Conservation (phyloP, 495 filamentous ascomycete genomes). For the Copromyces sp. region DNA sequence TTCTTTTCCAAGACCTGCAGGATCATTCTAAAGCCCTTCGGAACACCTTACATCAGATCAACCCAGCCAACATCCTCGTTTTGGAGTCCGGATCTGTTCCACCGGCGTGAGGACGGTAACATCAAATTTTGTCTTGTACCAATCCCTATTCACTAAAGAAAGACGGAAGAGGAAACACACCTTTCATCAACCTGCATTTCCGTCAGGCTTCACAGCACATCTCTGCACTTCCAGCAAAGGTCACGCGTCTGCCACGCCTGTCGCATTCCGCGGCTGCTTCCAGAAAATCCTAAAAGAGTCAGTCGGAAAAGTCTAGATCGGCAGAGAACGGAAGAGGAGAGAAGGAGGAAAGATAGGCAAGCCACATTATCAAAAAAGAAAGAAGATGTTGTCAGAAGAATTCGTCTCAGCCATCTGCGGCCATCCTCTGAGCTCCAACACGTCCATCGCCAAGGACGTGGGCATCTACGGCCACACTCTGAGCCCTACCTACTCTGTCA, state of each 20-base stretch:
- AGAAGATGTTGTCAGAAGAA: constrained; percentile 67
- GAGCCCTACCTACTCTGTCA: constrained; percentile 60
- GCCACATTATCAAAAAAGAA: background rate
- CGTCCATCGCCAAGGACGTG: constrained; percentile 60
- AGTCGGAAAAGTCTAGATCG: background rate
- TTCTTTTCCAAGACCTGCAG: background rate
- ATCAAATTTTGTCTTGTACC: background rate
- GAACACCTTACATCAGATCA: background rate
- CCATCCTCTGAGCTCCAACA: constrained; percentile 51
- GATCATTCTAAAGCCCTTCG: background rate
- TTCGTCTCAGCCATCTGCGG: constrained; percentile 68
- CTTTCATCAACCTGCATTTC: background rate
- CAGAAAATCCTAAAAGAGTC: background rate
- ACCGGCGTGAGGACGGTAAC: background rate
- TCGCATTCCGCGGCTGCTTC: background rate
- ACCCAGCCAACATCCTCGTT: background rate
- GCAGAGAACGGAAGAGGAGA: background rate
- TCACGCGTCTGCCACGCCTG: background rate
- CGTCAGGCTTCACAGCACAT: background rate
- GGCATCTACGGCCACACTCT: constrained; percentile 78
- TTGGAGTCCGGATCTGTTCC: background rate
- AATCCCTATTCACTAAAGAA: background rate
- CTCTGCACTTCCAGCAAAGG: background rate
- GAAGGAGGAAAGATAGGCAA: background rate
- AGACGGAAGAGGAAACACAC: background rate